A percentile compares a stretch with the other conserved stretches of the same genome.
Evolutionary conservation across 208 protist genomes (phyloP).

Genomic region (Leishmania tarentolae): DNA sequence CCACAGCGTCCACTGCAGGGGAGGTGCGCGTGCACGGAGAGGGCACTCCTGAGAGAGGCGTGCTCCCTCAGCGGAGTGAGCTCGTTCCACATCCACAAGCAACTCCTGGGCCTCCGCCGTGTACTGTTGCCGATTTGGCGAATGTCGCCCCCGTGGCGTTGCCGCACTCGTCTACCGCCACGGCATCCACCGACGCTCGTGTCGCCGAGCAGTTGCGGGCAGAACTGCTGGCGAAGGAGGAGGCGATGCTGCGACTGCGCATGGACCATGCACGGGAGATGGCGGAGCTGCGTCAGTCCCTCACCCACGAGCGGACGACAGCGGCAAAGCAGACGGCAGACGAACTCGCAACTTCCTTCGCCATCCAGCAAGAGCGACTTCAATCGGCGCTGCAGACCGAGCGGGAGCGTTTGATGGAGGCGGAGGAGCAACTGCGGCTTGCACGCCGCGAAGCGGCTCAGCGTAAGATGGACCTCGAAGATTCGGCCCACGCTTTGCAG

Average conservation of each 20-base stretch:
- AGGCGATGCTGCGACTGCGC: constrained; percentile 46
- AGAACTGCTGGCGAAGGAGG: constrained; percentile 40
- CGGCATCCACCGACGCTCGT: constrained; percentile 16
- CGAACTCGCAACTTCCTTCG: constrained; percentile 58
- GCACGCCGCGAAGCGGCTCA: constrained; percentile 26
- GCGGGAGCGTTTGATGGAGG: constrained; percentile 38
- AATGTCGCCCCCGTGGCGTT: not conserved
- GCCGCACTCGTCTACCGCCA: not conserved
- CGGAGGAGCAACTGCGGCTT: constrained; percentile 36
- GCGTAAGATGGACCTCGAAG: constrained; percentile 19
- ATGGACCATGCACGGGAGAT: constrained; percentile 52
- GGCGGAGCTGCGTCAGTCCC: constrained; percentile 47
- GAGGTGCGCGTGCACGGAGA: not conserved
- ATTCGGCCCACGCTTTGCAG: constrained; percentile 14
- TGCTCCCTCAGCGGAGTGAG: not conserved
- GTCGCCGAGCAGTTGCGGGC: constrained; percentile 30
- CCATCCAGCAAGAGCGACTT: constrained; percentile 55
- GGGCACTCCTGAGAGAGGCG: not conserved
- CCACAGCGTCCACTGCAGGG: not conserved
- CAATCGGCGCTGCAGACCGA: constrained; percentile 56
- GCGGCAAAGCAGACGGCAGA: constrained; percentile 49
- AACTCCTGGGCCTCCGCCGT: not conserved
- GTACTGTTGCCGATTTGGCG: not conserved
- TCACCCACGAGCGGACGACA: constrained; percentile 43
- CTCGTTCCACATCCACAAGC: not conserved